A percentile compares a stretch with the other conserved stretches of the same genome.
phyloP scores from a whole-genome alignment of 495 filamentous ascomycete species.

The Podospora bellae-mahoneyi region DNA sequence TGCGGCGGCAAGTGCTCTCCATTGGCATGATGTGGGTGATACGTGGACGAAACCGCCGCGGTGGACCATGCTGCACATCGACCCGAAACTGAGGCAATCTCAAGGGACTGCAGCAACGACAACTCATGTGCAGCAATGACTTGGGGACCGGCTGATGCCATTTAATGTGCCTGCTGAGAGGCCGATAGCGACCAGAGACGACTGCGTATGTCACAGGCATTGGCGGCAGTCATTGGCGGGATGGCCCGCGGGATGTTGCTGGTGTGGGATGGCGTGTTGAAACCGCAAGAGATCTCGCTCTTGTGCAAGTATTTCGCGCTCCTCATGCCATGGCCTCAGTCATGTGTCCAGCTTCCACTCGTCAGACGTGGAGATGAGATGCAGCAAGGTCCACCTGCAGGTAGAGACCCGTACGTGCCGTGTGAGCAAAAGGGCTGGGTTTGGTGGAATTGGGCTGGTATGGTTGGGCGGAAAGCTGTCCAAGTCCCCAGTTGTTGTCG shows the following conservation, averaged over 20 bases:
- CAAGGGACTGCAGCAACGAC: constrained; percentile 10
- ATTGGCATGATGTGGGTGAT: background rate
- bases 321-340: constrained; percentile 31
- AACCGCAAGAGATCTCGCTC: constrained; percentile 15
- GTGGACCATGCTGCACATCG: constrained; percentile 3
- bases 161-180: constrained; percentile 11
- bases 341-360: constrained; percentile 33
- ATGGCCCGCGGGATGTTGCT: constrained; percentile 14
- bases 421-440: background rate
- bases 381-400: constrained; percentile 21
- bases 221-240: constrained; percentile 17
- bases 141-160: constrained; percentile 3
- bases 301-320: constrained; percentile 21
- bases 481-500: constrained; percentile 22
- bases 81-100: constrained; percentile 15
- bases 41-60: constrained; percentile 1
- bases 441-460: constrained; percentile 19
- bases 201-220: constrained; percentile 14
- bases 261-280: constrained; percentile 15
- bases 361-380: constrained; percentile 16
- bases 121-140: constrained; percentile 16
- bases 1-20: constrained; percentile 19
- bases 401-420: background rate
- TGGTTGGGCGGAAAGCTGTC: constrained; percentile 29
- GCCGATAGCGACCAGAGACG: constrained; percentile 6